Percentiles rank a stretch among this genome's conserved stretches.
Conservation (phyloP, 352 stramenopile species). For the Globisporangium apiculatum region DNA sequence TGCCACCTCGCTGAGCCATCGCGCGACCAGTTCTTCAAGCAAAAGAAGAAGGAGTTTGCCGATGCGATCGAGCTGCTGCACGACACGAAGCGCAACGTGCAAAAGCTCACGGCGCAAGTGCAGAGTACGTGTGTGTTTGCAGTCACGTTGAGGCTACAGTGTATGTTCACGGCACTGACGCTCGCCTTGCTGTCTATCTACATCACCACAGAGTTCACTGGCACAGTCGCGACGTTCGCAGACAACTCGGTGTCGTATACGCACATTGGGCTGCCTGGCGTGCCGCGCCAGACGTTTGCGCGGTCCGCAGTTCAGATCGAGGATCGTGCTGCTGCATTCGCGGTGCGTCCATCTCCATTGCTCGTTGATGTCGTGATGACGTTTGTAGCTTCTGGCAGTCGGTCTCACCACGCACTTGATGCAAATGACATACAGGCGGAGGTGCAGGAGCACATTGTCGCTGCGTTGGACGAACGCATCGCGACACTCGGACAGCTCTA, state of each 20-base stretch:
- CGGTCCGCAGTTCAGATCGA: constrained; percentile 11
- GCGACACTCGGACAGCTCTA: constrained; percentile 27
- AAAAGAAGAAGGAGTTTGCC: constrained; percentile 33
- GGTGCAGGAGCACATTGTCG: constrained; percentile 28
- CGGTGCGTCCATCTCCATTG: background rate
- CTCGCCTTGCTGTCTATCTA: background rate
- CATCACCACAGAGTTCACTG: constrained; percentile 3
- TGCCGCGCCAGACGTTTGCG: constrained; percentile 9
- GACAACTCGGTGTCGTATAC: constrained; percentile 7
- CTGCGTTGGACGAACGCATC: constrained; percentile 34
- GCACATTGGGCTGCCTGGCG: constrained; percentile 1
- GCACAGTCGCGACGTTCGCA: constrained; percentile 7
- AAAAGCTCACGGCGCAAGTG: constrained; percentile 41
- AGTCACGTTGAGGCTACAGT: too few species aligned
- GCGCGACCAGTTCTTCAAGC: constrained; percentile 43
- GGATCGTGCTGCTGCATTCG: constrained; percentile 8
- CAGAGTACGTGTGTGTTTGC: constrained; percentile 14
- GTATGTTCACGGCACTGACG: background rate
- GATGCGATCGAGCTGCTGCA: constrained; percentile 33
- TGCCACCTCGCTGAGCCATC: constrained; percentile 41
- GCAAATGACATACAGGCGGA: constrained; percentile 23
- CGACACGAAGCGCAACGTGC: constrained; percentile 28
- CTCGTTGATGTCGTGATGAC: background rate
- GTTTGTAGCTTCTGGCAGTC: too few species aligned
- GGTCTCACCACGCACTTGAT: background rate